These are phyloP conservation scores for Phytophthora pini DNA, from an alignment of 352 stramenopile genomes.

Conservation along the genomic window DNA sequence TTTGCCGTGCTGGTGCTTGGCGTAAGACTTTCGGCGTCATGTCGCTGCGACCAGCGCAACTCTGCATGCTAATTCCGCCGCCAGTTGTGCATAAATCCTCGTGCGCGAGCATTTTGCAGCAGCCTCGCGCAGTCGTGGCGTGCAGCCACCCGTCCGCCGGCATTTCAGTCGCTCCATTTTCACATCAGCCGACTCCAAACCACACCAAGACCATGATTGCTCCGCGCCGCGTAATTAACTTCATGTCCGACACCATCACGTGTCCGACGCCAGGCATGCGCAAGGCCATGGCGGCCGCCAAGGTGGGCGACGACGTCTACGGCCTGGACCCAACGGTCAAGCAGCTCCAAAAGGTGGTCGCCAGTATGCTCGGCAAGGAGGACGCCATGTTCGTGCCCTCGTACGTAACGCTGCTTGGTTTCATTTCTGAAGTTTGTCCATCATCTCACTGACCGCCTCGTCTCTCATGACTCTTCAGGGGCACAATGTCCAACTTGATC, in stretches of 20 bases:
- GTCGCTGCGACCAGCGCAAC: slow-evolving; percentile 38
- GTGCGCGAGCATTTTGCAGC: slow-evolving; percentile 15
- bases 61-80: slow-evolving; percentile 35
- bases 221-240: slow-evolving; percentile 77
- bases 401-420: slow-evolving; percentile 38
- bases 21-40: slow-evolving; percentile 17
- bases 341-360: slow-evolving; percentile 91
- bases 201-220: slow-evolving; percentile 26
- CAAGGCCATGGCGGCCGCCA: slow-evolving; percentile 79
- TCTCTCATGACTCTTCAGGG: slow-evolving; percentile 44
- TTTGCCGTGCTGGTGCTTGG: slow-evolving; percentile 26
- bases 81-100: slow-evolving; percentile 22
- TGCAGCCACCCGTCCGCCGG: slow-evolving; percentile 12
- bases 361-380: slow-evolving; percentile 95
- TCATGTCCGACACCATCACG: slow-evolving; percentile 98
- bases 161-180: slow-evolving; percentile 19
- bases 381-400: slow-evolving; percentile 96
- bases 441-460: slow-evolving; percentile 1
- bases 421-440: slow-evolving; percentile 20
- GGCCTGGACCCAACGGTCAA: slow-evolving; percentile 94
- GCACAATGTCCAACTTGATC: slow-evolving; percentile 98
- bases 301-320: slow-evolving; percentile 82
- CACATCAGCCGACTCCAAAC: slow-evolving; percentile 20
- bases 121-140: slow-evolving; percentile 3
- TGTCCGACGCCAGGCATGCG: slow-evolving; percentile 93